phyloP scores from a whole-genome alignment of 129 eudicot genomes.

The Solidago caesia region DNA sequence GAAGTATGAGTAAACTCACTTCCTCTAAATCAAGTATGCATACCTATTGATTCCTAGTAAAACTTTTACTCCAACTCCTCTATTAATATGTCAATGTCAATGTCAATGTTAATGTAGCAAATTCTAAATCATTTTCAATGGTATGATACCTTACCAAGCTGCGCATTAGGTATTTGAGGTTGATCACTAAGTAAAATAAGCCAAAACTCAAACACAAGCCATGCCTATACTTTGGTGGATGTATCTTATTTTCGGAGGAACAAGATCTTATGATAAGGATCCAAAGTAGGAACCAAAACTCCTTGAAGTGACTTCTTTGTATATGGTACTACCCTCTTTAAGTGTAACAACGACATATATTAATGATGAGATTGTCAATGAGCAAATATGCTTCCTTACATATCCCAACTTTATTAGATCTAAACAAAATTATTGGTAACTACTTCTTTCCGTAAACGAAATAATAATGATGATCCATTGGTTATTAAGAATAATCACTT shows the following conservation, averaged over 20 bases:
- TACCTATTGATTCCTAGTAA: neutral
- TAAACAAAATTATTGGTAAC: conserved; percentile 5
- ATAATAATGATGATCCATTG: neutral
- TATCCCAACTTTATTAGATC: neutral
- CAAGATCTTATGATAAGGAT: conserved; percentile 4
- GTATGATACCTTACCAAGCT: neutral
- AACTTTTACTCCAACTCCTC: neutral
- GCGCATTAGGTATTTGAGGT: neutral
- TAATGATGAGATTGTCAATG: neutral
- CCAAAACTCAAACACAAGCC: neutral
- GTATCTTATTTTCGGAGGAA: neutral
- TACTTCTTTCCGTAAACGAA: neutral
- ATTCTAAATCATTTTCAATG: neutral
- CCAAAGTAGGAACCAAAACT: neutral
- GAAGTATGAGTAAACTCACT: neutral
- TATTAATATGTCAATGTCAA: neutral
- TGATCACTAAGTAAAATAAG: neutral
- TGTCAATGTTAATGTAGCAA: neutral
- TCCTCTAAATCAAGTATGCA: neutral
- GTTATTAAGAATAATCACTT: neutral
- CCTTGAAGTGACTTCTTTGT: neutral
- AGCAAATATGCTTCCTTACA: neutral
- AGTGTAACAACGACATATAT: neutral
- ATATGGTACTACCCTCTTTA: neutral
- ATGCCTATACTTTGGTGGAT: neutral